phyloP scores from a whole-genome alignment of 2,329 filamentous ascomycete genomes.

The Sarocladium strictum region DNA sequence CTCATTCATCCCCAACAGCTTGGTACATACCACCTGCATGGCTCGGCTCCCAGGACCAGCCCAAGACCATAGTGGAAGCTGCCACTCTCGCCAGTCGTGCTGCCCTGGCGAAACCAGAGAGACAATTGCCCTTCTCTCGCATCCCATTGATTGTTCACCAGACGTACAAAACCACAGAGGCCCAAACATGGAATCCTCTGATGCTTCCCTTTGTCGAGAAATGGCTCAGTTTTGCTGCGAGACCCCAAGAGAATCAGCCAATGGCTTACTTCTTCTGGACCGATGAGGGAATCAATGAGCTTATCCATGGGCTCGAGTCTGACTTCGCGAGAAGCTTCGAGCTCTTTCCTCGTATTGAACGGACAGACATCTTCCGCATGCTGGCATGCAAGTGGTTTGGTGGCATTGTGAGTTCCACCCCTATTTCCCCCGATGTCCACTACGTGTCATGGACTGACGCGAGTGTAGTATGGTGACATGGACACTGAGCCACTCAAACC shows the following conservation, averaged over 20 bases:
- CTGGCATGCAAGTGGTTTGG: conserved; percentile 18
- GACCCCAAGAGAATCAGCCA: conserved; percentile 9
- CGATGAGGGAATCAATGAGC: conserved; percentile 15
- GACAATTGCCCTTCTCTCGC: conserved; percentile 17
- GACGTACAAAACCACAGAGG: conserved; percentile 15
- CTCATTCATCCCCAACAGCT: conserved; percentile 10
- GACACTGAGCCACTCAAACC: conserved; percentile 19
- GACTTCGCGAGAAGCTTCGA: conserved; percentile 14
- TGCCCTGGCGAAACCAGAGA: conserved; percentile 11
- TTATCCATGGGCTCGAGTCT: conserved; percentile 16
- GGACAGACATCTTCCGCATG: conserved; percentile 18
- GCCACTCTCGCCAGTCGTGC: conserved; percentile 15
- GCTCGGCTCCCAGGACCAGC: conserved; percentile 12
- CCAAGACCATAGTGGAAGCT: conserved; percentile 17
- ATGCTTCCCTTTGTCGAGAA: conserved; percentile 17
- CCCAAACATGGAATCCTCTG: conserved; percentile 14
- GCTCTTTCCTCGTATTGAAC: conserved; percentile 16
- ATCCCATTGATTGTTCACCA: conserved; percentile 20
- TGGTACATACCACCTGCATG: conserved; percentile 19
- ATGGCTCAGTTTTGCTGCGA: conserved; percentile 15
- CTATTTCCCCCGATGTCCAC: not conserved
- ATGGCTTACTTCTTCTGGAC: conserved; percentile 22
- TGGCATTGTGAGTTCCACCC: conserved; percentile 16
- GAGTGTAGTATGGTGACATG: conserved; percentile 18
- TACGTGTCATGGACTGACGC: conserved; percentile 10